These are phyloP conservation scores for Scorias spongiosa DNA, from an alignment of 2,329 filamentous ascomycete genomes.

Conservation along the genomic window DNA sequence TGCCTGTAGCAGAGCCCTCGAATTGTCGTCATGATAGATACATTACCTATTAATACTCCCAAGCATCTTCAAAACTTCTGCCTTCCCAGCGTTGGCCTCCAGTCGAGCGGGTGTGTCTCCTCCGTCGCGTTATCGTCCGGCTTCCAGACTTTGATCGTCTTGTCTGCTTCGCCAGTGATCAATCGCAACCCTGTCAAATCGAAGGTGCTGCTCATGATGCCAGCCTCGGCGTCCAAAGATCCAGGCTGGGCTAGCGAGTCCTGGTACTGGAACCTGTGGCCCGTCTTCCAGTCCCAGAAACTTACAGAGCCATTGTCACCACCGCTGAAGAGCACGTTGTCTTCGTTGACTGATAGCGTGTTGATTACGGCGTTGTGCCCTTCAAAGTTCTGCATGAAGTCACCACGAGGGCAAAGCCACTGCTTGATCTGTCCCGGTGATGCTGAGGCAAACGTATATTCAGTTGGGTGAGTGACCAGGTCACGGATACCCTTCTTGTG, in stretches of 20 bases:
- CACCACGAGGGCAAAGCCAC: slow-evolving; percentile 96
- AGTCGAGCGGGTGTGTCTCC: slow-evolving; percentile 81
- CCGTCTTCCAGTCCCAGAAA: slow-evolving; percentile 99
- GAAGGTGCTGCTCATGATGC: slow-evolving; percentile 87
- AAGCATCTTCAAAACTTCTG: slow-evolving; percentile 42
- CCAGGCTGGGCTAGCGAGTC: slow-evolving; percentile 91
- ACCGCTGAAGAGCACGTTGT: slow-evolving; percentile 88
- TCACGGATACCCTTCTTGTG: slow-evolving; percentile 95
- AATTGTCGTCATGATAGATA: too few species aligned
- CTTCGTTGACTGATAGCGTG: slow-evolving; percentile 79
- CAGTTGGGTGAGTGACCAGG: slow-evolving; percentile 69
- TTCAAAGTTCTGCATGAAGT: slow-evolving; percentile 98
- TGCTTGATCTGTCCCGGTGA: slow-evolving; percentile 94
- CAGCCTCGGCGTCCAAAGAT: slow-evolving; percentile 82
- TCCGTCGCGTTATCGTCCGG: slow-evolving; percentile 80
- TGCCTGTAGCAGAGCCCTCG: too few species aligned
- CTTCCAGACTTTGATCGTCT: slow-evolving; percentile 95
- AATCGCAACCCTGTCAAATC: slow-evolving; percentile 77
- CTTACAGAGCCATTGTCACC: slow-evolving; percentile 91
- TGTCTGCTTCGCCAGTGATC: slow-evolving; percentile 91
- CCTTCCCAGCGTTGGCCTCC: slow-evolving; percentile 68
- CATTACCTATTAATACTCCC: too few species aligned
- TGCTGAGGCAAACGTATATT: slow-evolving; percentile 91
- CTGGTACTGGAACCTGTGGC: slow-evolving; percentile 75
- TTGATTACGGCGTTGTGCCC: slow-evolving; percentile 96